Percentiles rank a stretch among this genome's conserved stretches.
Evolutionary conservation across 2,329 filamentous ascomycete species (phyloP).

Genomic region (Xylariaceae sp.): DNA sequence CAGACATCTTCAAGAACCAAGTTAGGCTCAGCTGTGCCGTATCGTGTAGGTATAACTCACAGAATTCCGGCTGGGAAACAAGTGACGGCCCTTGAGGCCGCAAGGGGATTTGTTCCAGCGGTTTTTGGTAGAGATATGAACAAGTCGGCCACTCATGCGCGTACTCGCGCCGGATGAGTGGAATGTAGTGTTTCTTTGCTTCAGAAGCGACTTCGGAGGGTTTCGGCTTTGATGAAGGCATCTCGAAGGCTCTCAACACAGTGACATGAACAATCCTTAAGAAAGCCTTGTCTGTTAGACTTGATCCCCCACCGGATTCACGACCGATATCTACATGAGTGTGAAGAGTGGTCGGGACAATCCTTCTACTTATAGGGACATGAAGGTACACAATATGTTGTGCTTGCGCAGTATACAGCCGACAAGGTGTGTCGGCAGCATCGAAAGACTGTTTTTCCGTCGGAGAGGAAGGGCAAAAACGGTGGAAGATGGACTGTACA

Average conservation of each 20-base stretch:
- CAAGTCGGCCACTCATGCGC: slow-evolving; percentile 50
- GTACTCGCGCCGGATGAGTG: slow-evolving; percentile 57
- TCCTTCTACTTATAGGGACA: slow-evolving; percentile 12
- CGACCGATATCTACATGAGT: neutral
- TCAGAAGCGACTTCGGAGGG: slow-evolving; percentile 68
- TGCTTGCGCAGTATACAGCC: slow-evolving; percentile 12
- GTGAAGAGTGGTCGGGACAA: slow-evolving; percentile 1
- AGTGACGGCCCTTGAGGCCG: slow-evolving; percentile 32
- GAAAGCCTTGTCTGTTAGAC: slow-evolving; percentile 1
- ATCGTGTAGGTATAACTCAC: slow-evolving; percentile 23
- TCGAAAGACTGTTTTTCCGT: slow-evolving; percentile 13
- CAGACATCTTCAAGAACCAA: slow-evolving; percentile 40
- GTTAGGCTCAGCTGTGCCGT: slow-evolving; percentile 15
- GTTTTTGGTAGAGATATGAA: slow-evolving; percentile 56
- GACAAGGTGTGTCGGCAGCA: slow-evolving; percentile 16
- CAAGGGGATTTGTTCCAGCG: slow-evolving; percentile 43
- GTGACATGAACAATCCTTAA: slow-evolving; percentile 12
- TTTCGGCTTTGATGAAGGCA: slow-evolving; percentile 58
- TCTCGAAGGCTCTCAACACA: slow-evolving; percentile 25
- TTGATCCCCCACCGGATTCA: neutral
- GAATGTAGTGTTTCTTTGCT: slow-evolving; percentile 67
- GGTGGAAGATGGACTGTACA: slow-evolving; percentile 18
- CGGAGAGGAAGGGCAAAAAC: slow-evolving; percentile 13
- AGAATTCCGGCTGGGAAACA: slow-evolving; percentile 43
- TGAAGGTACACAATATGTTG: slow-evolving; percentile 2